A percentile compares a stretch with the other conserved stretches of the same genome.
Conservation (phyloP, 768 basidiomycete species). For the Lyophyllum atratum region DNA sequence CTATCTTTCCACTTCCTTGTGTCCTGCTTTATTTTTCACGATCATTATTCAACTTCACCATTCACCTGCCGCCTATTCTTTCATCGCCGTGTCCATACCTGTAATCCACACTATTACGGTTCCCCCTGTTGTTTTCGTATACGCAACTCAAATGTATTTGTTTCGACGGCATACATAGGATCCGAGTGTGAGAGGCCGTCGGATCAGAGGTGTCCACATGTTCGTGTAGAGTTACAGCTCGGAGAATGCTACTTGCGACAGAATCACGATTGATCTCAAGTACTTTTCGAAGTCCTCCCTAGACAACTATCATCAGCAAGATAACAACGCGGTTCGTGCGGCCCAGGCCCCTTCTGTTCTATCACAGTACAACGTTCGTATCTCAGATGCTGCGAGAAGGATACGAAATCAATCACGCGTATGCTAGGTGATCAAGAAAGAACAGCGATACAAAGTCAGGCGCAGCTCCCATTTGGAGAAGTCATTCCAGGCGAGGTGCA, state of each 20-base stretch:
- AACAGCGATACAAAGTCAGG: not conserved
- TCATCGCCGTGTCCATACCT: conserved; percentile 3
- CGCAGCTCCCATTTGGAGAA: not conserved
- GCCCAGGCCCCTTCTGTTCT: not conserved
- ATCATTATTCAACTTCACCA: conserved; percentile 7
- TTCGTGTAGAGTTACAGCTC: not conserved
- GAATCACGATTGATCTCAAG: too few relatives aligned
- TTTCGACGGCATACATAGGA: not conserved
- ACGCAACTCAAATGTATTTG: conserved; percentile 5
- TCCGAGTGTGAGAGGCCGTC: not conserved
- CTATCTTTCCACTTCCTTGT: not conserved
- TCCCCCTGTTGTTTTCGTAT: conserved; percentile 1
- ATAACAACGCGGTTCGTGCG: not conserved
- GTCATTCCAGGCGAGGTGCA: not conserved
- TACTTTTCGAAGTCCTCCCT: too few relatives aligned
- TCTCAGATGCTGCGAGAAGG: not conserved
- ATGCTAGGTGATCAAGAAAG: not conserved
- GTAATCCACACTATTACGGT: conserved; percentile 2
- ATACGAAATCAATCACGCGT: not conserved
- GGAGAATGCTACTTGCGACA: too few relatives aligned
- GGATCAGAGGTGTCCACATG: not conserved
- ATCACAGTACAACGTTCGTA: not conserved
- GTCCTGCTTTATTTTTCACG: not conserved
- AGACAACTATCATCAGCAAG: not conserved
- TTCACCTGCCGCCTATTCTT: not conserved